Evolutionary conservation across 1,139 yeast genomes (phyloP).

Genomic region (Candida sanyaensis): DNA sequence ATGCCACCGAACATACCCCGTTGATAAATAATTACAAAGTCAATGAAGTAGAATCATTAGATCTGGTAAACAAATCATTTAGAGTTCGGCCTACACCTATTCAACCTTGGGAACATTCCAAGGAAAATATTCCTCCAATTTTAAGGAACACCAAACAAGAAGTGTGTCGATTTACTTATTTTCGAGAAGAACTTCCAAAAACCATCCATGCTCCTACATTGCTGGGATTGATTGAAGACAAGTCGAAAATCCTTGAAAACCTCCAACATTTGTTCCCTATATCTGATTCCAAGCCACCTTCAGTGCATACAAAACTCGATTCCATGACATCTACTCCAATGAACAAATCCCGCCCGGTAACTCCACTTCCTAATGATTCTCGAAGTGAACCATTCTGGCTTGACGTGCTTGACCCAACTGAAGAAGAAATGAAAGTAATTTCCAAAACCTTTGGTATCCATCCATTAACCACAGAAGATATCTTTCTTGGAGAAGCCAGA

Average conservation of each 20-base stretch:
- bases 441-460: conserved; percentile 93
- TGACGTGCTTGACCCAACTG: conserved; percentile 90
- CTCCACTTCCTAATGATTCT: conserved; percentile 17
- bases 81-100: conserved; percentile 74
- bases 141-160: conserved; percentile 25
- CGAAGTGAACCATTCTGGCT: conserved; percentile 74
- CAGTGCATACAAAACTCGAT: conserved; percentile 9
- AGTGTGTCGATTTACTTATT: conserved; percentile 76
- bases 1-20: conserved; percentile 24
- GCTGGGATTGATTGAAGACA: conserved; percentile 60
- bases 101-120: conserved; percentile 71
- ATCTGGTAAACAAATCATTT: conserved; percentile 40
- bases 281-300: conserved; percentile 15
- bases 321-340: conserved; percentile 5
- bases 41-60: conserved; percentile 64
- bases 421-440: conserved; percentile 92
- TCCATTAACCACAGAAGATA: conserved; percentile 95
- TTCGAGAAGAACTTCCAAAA: conserved; percentile 83
- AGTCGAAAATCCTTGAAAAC: conserved; percentile 6
- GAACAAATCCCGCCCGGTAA: conserved; percentile 15
- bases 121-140: conserved; percentile 33
- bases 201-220: conserved; percentile 90
- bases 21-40: conserved; percentile 44
- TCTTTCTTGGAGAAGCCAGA: conserved; percentile 88
- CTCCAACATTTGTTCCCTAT: conserved; percentile 34